Percentiles rank a stretch among this genome's conserved stretches.
phyloP scores from a whole-genome alignment of 176 grass and related monocot species.

The Themeda triandra region DNA sequence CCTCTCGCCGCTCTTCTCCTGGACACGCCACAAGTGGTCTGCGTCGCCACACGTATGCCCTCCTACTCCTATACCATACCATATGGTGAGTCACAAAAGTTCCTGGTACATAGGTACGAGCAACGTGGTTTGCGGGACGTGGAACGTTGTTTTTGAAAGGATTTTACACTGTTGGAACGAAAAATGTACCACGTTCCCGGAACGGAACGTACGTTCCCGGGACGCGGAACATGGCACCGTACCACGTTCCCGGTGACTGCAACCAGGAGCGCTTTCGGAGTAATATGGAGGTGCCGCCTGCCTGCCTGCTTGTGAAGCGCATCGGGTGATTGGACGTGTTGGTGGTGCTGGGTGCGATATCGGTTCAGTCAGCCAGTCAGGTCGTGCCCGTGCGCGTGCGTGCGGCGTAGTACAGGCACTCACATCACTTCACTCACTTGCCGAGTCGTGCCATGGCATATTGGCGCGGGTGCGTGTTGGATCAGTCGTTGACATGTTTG shows the following conservation, averaged over 20 bases:
- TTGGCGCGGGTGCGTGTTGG: not conserved
- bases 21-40: not conserved
- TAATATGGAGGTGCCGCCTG: not conserved
- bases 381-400: not conserved
- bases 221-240: no score
- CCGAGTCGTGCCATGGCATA: not conserved
- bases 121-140: no score
- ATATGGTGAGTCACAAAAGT: no score
- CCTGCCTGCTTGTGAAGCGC: not conserved
- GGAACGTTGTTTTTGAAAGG: no score
- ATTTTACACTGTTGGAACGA: no score
- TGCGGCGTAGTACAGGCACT: not conserved
- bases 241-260: no score
- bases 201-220: no score
- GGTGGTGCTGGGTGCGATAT: slow-evolving; percentile 11
- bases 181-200: no score
- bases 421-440: not conserved
- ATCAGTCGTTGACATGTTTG: not conserved
- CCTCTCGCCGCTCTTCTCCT: not conserved
- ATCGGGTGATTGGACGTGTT: not conserved
- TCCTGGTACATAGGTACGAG: no score
- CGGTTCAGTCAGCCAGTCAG: not conserved
- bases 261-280: not conserved
- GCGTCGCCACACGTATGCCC: not conserved
- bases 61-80: not conserved